Percentiles rank a stretch among this genome's conserved stretches.
Conservation (phyloP, 2,329 filamentous ascomycete genomes). For the Penicillium glabrum region DNA sequence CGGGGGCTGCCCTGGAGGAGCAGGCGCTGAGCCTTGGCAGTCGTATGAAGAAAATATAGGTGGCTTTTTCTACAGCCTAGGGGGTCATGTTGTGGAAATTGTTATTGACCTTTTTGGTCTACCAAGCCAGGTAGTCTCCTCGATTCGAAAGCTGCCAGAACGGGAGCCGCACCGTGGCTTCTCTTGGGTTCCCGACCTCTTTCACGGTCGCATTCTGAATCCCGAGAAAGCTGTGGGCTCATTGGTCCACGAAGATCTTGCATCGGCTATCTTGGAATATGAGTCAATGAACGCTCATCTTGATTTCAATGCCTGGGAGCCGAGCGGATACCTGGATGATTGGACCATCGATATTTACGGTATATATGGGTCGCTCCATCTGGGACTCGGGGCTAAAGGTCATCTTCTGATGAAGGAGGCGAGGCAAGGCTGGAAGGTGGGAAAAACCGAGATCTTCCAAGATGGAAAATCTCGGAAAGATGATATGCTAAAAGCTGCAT, state of each 20-base stretch:
- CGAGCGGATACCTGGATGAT: background rate
- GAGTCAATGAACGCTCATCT: background rate
- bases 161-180: constrained; percentile 6
- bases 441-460: background rate
- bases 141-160: constrained; percentile 16
- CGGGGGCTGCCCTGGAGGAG: constrained; percentile 19
- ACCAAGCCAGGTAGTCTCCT: constrained; percentile 12
- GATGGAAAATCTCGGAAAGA: background rate
- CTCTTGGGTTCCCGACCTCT: background rate
- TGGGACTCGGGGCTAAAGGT: background rate
- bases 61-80: constrained; percentile 4
- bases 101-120: constrained; percentile 15
- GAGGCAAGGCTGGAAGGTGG: background rate
- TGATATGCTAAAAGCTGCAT: background rate
- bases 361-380: background rate
- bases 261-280: background rate
- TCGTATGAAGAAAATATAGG: background rate
- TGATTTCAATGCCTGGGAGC: background rate
- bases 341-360: constrained; percentile 4
- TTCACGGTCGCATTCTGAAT: background rate
- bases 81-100: constrained; percentile 16
- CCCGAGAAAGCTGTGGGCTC: background rate
- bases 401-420: background rate
- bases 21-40: constrained; percentile 19
- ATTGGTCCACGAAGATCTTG: background rate